Conservation (phyloP, 139 green algal species). For the Microglena sp. region DNA sequence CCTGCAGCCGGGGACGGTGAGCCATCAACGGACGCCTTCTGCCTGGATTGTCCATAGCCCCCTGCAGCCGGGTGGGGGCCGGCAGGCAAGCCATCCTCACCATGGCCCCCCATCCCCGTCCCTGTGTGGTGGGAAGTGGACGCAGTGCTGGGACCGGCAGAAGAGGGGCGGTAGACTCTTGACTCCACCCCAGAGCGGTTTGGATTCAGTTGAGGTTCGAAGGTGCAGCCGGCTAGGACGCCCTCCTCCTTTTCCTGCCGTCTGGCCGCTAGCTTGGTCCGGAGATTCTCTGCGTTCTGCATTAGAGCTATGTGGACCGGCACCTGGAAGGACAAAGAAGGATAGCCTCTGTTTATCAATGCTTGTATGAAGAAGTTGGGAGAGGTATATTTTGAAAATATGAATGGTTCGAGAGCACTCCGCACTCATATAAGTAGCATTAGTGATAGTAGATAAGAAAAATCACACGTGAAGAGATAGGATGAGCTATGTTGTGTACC, state of each 20-base stretch:
- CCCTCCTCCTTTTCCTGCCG: conserved; percentile 32
- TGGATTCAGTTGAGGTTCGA: conserved; percentile 51
- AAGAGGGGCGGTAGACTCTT: too few species aligned
- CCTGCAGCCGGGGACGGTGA: not conserved
- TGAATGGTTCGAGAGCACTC: too few species aligned
- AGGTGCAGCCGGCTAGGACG: conserved; percentile 46
- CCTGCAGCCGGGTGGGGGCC: not conserved
- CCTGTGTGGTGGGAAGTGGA: too few species aligned
- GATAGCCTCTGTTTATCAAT: not conserved
- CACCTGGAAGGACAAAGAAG: not conserved
- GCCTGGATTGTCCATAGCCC: not conserved
- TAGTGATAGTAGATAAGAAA: too few species aligned
- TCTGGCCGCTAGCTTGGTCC: conserved; percentile 32
- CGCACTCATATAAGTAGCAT: too few species aligned
- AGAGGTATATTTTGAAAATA: too few species aligned
- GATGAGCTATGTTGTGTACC: too few species aligned
- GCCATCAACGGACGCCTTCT: not conserved
- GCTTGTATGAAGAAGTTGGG: too few species aligned
- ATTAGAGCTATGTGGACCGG: too few species aligned
- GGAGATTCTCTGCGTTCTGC: conserved; percentile 11
- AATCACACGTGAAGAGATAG: too few species aligned
- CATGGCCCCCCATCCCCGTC: not conserved
- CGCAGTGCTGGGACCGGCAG: too few species aligned
- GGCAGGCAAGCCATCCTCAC: not conserved
- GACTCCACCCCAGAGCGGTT: too few species aligned